Base-by-base conservation (phyloP, 1,284 basidiomycete species). In the Irpex sp. region DNA sequence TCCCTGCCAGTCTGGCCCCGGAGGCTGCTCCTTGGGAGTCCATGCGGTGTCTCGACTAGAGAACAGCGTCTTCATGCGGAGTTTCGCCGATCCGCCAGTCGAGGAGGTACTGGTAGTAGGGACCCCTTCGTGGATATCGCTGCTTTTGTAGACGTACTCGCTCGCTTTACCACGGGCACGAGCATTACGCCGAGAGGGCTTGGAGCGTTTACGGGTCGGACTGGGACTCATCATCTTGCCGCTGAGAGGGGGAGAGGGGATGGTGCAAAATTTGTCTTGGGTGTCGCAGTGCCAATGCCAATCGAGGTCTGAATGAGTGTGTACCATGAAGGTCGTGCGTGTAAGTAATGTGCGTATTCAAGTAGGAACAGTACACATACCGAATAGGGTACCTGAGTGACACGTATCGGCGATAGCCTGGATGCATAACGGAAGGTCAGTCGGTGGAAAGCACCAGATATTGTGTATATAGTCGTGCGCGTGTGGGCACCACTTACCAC, bases 401-500 rank as follows among this genome's bases (percentile, higher is more conserved):
- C 64, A 65, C 5, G 58, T 59, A 51, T 65, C 64, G 47, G 62
- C 49, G 31, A 65, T 62, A 15, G 61, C 64, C 64, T 65, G 31
- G 1, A 31, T 47, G 8, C n/a, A 49, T 1, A n/a, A 21, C 3
- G 1, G 8, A 26, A 4, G 34, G 17, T 54, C 7, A 38, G 15
- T n/a, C 5, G n/a, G 15, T 36, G n/a, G 21, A 36, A 34, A 34
- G 31, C 31, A 34, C 31, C 31, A 34, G 31, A 34, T 34, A 7
- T 0, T 34, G 1, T 34, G 31, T 34, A 34, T 34, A 1, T 34
- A 34, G 31, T 34, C 31, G 31, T 1, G 31, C 6, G 31, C 31
- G 31, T 34, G 31, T 34, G 1, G 1, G 31, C 31, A 1, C 5
- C n/a, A 54, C 64, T 31, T 21, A 65, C 60, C 17, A 56, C 59